Evolutionary conservation across 805 yeast genomes (phyloP), one percentile per base, ranked within the genome.

Genomic region (Metschnikowia lunata): DNA sequence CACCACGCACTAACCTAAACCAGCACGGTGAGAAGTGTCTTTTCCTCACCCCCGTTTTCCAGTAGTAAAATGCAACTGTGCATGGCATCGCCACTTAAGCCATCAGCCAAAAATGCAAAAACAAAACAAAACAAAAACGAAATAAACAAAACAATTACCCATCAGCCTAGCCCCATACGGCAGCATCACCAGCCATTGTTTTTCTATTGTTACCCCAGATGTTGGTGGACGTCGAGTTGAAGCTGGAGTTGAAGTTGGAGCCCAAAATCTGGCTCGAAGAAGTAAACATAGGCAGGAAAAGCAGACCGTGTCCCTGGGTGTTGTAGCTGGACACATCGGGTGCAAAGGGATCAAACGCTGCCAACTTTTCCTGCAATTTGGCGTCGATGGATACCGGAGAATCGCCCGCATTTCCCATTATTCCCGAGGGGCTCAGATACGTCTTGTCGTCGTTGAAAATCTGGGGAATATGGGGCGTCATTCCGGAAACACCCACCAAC

Each of bases 81-180:
- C 4, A 5, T 5, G 5, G 3, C 4, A 5, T 18, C 23, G 23
- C 23, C 23, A 18, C 23, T 18, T 18, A 18, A 18, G 23, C 23
- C 23, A 18, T 18, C 3, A 18, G 23, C 23, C 23, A 18, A 3
- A 18, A 18, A 18, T 18, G 23, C 23, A 18, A 18, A 18, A 18
- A 18, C 23, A 18, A 18, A 18, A 18, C 23, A 18, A 18, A 18
- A 18, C 23, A 18, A 18, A 18, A 18, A 18, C 23, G 5, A 18
- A 18, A 18, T 5, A 18, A 18, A 18, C 3, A 18, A 18, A 18
- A 18, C 23, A 18, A 18, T 18, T 18, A 5, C 23, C 23, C 23
- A 18, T 18, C 23, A 3, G 31, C n/a, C 39, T 54, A 61, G 31
- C 66, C 67, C 67, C 68, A 63, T 13, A 63, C 68, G n/a, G 64